These are phyloP conservation scores for Guyanaporus albipodus DNA, from an alignment of 768 basidiomycete genomes.

Conservation along the genomic window DNA sequence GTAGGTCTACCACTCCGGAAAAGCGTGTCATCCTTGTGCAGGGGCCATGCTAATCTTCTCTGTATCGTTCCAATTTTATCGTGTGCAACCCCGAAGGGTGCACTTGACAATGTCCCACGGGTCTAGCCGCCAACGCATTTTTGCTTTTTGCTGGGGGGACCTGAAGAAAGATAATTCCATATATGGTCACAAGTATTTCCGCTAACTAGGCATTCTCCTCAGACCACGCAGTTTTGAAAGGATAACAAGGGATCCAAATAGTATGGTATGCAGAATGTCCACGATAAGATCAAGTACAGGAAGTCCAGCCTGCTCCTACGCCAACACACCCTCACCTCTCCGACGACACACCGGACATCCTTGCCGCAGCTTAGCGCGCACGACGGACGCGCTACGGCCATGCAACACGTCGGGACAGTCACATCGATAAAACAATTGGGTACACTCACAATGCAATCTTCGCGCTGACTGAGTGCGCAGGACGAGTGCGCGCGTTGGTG, in stretches of 20 bases:
- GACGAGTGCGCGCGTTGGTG: constrained; percentile 37
- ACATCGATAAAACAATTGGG: neutral
- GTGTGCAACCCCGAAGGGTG: constrained; percentile 92
- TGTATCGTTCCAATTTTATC: constrained; percentile 99
- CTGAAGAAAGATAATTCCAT: neutral
- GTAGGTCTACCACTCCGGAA: constrained; percentile 79
- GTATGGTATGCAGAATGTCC: constrained; percentile 14
- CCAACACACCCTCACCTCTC: constrained; percentile 43
- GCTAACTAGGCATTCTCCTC: too few relatives aligned
- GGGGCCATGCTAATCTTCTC: constrained; percentile 99
- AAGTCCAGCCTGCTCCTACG: constrained; percentile 1
- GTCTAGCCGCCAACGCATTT: constrained; percentile 5
- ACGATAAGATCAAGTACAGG: constrained; percentile 11
- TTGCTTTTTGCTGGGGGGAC: constrained; percentile 20
- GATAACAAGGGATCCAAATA: neutral
- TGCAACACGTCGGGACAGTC: neutral
- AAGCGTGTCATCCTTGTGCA: constrained; percentile 99
- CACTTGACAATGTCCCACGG: constrained; percentile 20
- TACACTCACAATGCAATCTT: constrained; percentile 74
- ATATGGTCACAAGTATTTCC: too few relatives aligned
- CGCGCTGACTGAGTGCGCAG: constrained; percentile 49
- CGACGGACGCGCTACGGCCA: constrained; percentile 60
- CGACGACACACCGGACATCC: constrained; percentile 79
- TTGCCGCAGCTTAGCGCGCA: constrained; percentile 57
- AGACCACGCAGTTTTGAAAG: too few relatives aligned